A percentile compares a stretch with the other conserved stretches of the same genome.
These are phyloP conservation scores for Trichoderma hamatum DNA, from an alignment of 2,329 filamentous ascomycete genomes.

Conservation along the genomic window DNA sequence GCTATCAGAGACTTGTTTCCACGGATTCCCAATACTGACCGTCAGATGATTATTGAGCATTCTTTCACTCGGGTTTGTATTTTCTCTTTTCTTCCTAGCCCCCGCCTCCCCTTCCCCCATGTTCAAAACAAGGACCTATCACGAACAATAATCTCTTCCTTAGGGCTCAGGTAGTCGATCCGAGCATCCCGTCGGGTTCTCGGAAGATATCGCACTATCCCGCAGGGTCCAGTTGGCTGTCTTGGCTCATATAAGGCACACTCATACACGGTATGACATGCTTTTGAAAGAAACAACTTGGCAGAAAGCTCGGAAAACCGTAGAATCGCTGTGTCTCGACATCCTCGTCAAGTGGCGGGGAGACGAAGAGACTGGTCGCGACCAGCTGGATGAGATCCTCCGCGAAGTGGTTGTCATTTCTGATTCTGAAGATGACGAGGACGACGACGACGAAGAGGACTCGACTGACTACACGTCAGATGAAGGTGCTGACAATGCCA, in stretches of 20 bases:
- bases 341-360: conserved; percentile 72
- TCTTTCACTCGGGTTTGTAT: conserved; percentile 63
- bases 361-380: conserved; percentile 68
- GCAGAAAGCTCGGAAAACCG: conserved; percentile 62
- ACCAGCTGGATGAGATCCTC: conserved; percentile 68
- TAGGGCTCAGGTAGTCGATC: conserved; percentile 56
- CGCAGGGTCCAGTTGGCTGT: conserved; percentile 67
- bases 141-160: conserved; percentile 29
- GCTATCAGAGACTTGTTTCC: conserved; percentile 67
- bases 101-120: background rate
- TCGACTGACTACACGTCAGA: conserved; percentile 39
- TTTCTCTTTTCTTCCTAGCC: background rate
- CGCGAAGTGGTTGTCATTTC: conserved; percentile 68
- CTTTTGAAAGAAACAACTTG: conserved; percentile 61
- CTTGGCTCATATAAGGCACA: conserved; percentile 67
- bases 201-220: conserved; percentile 58
- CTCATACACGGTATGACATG: conserved; percentile 66
- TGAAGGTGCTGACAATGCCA: conserved; percentile 32
- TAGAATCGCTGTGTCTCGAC: conserved; percentile 64
- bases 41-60: conserved; percentile 63
- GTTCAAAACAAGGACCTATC: background rate
- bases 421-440: conserved; percentile 56
- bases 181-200: conserved; percentile 61
- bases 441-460: conserved; percentile 51
- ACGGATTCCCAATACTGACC: conserved; percentile 66